Evolutionary conservation across 2,329 filamentous ascomycete species (phyloP).

Genomic region (Moelleriella libera): DNA sequence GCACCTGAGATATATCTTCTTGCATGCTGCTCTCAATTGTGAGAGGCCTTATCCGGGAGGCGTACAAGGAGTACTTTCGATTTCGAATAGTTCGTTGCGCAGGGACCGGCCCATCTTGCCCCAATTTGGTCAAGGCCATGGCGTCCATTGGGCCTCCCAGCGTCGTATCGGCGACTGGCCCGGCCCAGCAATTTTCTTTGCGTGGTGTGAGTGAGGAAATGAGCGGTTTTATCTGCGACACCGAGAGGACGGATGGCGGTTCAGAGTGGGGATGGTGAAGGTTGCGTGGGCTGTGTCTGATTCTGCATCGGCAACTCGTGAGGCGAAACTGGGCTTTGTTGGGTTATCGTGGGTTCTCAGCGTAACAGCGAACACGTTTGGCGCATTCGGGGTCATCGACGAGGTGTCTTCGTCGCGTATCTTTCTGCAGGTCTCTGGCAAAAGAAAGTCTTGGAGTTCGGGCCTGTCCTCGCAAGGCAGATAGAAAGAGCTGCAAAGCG

Average conservation of each 20-base stretch:
- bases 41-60: slow-evolving; percentile 9
- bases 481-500: too few relatives aligned
- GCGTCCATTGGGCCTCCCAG: slow-evolving; percentile 9
- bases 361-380: neutral
- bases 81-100: slow-evolving; percentile 6
- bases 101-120: slow-evolving; percentile 4
- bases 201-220: neutral
- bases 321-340: neutral
- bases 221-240: neutral
- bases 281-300: neutral
- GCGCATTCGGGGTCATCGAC: neutral
- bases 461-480: too few relatives aligned
- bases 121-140: slow-evolving; percentile 8
- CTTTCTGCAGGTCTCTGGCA: too few relatives aligned
- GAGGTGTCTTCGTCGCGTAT: too few relatives aligned
- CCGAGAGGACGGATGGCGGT: neutral
- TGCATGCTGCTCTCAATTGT: slow-evolving; percentile 1
- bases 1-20: slow-evolving; percentile 6
- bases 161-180: slow-evolving; percentile 4
- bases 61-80: slow-evolving; percentile 10
- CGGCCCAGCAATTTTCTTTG: slow-evolving; percentile 4
- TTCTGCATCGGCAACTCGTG: neutral
- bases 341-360: neutral
- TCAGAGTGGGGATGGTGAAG: neutral
- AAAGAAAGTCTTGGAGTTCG: too few relatives aligned